Evolutionary conservation across 306 rosid genomes (phyloP), one percentile per base, ranked within the genome.

Genomic region (Rosa rugosa): DNA sequence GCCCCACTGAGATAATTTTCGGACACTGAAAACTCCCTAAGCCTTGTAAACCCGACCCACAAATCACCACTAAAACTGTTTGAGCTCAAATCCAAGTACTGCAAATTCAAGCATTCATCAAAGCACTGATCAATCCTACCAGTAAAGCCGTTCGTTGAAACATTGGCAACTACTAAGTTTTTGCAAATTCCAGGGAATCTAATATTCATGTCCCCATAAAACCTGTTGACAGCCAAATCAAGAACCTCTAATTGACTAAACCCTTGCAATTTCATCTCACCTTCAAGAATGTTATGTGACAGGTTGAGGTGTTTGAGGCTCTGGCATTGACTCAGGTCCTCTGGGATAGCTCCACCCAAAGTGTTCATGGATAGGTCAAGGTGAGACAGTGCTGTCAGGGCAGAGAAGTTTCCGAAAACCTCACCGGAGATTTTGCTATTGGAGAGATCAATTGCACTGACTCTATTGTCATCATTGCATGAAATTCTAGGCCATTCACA

Each of bases 41-140:
- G 88, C 85, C 87, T 87, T 0, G 83, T 77, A 83, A 92, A 86
- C 0, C 86, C 90, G 79, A 31, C 70, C 98, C 97, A 88, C 13
- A 94, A 27, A 0, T 75, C 76, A 23, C 97, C 98, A 75, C 60
- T 83, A 3, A 92, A 86, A 5, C 57, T 51, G 73, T 94, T 94
- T 12, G 94, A 72, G 85, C 98, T 92, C 87, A 94, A 88, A 87
- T 94, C 98, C 89, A 94, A 80, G 83, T 82, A 82, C 91, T 82
- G 84, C 92, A 94, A 71, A 54, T 75, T 89, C 76, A 53, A 36
- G 78, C 98, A 94, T 17, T 65, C 84, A 64, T 91, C 89, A 78
- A 94, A 91, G 56, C 79, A 62, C 12, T 72, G 22, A 53, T 83
- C 88, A 81, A 87, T 82, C 63, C 66, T 70, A 16, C 97, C 97